Evolutionary conservation across 169 alveolate species (phyloP).

Genomic region (Besnoitia besnoiti): DNA sequence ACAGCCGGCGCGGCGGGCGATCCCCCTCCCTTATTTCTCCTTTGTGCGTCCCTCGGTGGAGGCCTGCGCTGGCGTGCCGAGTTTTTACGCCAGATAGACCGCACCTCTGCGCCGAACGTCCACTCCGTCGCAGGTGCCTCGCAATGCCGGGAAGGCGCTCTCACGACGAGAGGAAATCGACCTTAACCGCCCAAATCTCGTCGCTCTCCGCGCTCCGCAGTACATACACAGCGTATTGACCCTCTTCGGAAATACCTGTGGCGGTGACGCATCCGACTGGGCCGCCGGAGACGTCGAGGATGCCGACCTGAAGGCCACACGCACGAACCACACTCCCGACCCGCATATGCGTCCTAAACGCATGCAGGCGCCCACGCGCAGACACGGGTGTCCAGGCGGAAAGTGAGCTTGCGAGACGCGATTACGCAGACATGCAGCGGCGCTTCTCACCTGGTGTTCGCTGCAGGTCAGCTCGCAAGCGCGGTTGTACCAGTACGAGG

Average conservation of each 20-base stretch:
- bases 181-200: conserved; percentile 2
- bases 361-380: background rate
- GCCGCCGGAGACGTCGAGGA: background rate
- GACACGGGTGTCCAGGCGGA: background rate
- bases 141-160: background rate
- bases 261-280: conserved; percentile 5
- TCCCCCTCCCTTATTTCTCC: no score
- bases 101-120: no score
- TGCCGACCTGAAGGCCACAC: background rate
- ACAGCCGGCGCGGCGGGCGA: no score
- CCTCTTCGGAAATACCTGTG: background rate
- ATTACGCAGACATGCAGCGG: background rate
- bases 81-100: no score
- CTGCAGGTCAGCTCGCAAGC: conserved; percentile 37
- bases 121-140: background rate
- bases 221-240: background rate
- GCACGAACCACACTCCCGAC: no score
- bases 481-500: conserved; percentile 2
- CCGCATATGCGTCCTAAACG: no score
- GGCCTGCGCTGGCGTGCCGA: no score
- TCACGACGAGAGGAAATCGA: background rate
- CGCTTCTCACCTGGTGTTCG: background rate
- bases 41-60: no score
- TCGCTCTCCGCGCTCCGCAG: background rate
- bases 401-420: background rate